These are phyloP conservation scores for Rhynchosporium agropyri DNA, from an alignment of 2,329 filamentous ascomycete genomes.

Conservation along the genomic window DNA sequence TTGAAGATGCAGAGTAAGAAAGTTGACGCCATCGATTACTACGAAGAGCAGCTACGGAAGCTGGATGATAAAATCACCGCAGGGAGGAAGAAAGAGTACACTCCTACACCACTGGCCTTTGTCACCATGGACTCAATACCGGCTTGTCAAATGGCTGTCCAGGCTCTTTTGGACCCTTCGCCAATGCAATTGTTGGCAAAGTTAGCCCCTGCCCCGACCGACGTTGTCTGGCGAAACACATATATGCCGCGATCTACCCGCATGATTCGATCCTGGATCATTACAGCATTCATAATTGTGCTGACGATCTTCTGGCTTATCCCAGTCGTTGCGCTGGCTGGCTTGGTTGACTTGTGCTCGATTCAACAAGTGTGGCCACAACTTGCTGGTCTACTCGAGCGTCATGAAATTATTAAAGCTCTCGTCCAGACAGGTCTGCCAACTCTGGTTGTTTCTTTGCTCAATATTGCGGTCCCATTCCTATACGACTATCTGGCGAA, in stretches of 20 bases:
- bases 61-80: slow-evolving; percentile 74
- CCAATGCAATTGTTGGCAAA: slow-evolving; percentile 85
- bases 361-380: slow-evolving; percentile 73
- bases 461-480: slow-evolving; percentile 90
- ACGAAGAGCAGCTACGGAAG: slow-evolving; percentile 78
- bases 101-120: slow-evolving; percentile 82
- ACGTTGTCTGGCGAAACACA: slow-evolving; percentile 95
- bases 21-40: slow-evolving; percentile 93
- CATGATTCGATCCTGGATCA: slow-evolving; percentile 76
- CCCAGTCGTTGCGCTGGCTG: slow-evolving; percentile 77
- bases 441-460: slow-evolving; percentile 79
- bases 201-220: slow-evolving; percentile 81
- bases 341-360: slow-evolving; percentile 77
- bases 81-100: slow-evolving; percentile 75
- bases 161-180: slow-evolving; percentile 88
- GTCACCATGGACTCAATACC: slow-evolving; percentile 97
- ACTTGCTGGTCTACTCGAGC: slow-evolving; percentile 67
- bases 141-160: slow-evolving; percentile 91
- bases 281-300: slow-evolving; percentile 80
- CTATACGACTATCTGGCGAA: slow-evolving; percentile 93
- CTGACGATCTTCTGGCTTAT: slow-evolving; percentile 88
- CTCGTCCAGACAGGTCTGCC: slow-evolving; percentile 87
- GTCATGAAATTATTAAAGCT: slow-evolving; percentile 70
- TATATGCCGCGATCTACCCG: slow-evolving; percentile 76
- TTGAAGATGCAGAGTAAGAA: slow-evolving; percentile 71